Base-by-base conservation (phyloP, 495 filamentous ascomycete genomes). In the Bacidia rubella region DNA sequence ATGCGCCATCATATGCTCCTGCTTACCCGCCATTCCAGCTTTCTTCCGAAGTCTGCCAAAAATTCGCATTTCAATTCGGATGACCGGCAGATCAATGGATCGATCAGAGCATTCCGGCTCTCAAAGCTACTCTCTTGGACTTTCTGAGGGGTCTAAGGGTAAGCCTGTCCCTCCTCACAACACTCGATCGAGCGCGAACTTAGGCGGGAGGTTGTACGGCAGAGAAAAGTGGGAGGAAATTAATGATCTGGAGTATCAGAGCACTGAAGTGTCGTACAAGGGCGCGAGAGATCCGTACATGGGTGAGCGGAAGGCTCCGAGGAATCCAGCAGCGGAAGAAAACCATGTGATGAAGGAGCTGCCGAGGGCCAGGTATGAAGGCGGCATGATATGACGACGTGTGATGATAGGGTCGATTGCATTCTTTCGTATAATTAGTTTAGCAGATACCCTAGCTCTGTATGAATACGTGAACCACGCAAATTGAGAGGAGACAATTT, bases 1-100 rank as follows among this genome's bases (percentile, higher is more conserved):
- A 15, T 52, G 54, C 19, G 54, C 39, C 40, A 56, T 52, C 17
- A 19, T 56, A 23, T 52, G 49, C 19, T 38, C 29, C 20, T 56
- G 54, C 26, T 23, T 56, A 1, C 49, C 49, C 23, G 40, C 49
- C 15, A 0, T 56, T 2, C 54, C 54, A 11, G 54, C 54, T 0
- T 56, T 56, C 19, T 35, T 35, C 29, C 29, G 29, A 5, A 7
- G 7, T 15, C 29, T 35, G 7, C 29, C 29, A 15, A 5, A 15
- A 5, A 15, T 35, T 15, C 29, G 15, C 29, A 35, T 35, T n/a
- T n/a, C n/a, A n/a, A n/a, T n/a, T n/a, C n/a, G n/a, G n/a, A n/a
- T n/a, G n/a, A n/a, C n/a, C n/a, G n/a, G n/a, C n/a, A n/a, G n/a
- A n/a, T n/a, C n/a, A n/a, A n/a, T n/a, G n/a, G n/a, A n/a, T n/a